Evolutionary conservation across 2,329 filamentous ascomycete genomes (phyloP).

Genomic region (Sclerotinia trifoliorum): DNA sequence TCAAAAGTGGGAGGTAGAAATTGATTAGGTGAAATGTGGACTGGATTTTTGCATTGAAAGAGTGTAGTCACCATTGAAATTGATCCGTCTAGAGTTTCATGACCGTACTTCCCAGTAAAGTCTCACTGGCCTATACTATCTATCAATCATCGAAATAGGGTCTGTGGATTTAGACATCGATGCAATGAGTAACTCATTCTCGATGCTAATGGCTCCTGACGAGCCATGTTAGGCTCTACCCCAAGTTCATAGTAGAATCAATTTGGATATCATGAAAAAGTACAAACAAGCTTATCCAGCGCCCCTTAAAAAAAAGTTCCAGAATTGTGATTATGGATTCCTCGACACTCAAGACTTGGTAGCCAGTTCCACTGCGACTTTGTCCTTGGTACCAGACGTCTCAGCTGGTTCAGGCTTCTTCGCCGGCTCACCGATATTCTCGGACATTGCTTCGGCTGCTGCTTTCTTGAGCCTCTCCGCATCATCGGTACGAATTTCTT

Average conservation of each 20-base stretch:
- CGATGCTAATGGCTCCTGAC: not conserved
- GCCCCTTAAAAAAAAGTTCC: not conserved
- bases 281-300: not conserved
- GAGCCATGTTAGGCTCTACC: not conserved
- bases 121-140: not conserved
- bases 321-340: not conserved
- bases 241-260: not conserved
- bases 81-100: not conserved
- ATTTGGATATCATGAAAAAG: slow-evolving; percentile 12
- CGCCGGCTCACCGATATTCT: slow-evolving; percentile 40
- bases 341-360: slow-evolving; percentile 30
- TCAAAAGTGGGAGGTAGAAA: not conserved
- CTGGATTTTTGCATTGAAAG: not conserved
- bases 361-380: slow-evolving; percentile 35
- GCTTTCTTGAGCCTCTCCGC: slow-evolving; percentile 63
- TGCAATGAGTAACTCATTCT: not conserved
- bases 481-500: slow-evolving; percentile 55
- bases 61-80: not conserved
- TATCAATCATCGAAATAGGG: not conserved
- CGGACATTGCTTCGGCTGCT: slow-evolving; percentile 50
- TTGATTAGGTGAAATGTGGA: not conserved
- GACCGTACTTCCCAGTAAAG: not conserved
- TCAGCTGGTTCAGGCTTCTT: slow-evolving; percentile 38
- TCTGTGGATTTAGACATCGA: not conserved
- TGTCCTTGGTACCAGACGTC: slow-evolving; percentile 37